These are phyloP conservation scores for Hawksworthiomyces lignivorus DNA, from an alignment of 2,329 filamentous ascomycete genomes.

Conservation along the genomic window DNA sequence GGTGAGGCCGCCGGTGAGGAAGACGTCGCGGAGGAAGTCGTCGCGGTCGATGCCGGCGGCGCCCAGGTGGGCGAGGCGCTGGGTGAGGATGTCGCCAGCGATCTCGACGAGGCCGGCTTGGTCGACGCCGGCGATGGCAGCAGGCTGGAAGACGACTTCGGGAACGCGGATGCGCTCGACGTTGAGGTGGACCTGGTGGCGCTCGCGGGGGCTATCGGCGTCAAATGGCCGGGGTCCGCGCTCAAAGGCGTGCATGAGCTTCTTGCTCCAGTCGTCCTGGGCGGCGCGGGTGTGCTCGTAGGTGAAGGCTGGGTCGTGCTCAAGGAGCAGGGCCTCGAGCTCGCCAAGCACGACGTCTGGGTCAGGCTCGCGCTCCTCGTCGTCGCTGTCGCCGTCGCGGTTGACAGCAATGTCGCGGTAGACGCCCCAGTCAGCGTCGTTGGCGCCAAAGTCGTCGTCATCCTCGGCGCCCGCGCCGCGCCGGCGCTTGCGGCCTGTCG, in stretches of 20 bases:
- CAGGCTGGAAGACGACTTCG: constrained; percentile 87
- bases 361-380: constrained; percentile 90
- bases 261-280: constrained; percentile 92
- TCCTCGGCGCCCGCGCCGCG: constrained; percentile 90
- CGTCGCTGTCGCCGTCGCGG: constrained; percentile 63
- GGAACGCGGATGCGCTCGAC: constrained; percentile 92
- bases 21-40: constrained; percentile 75
- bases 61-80: constrained; percentile 56
- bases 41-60: constrained; percentile 47
- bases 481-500: constrained; percentile 23
- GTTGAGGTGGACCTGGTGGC: constrained; percentile 87
- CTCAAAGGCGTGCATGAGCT: constrained; percentile 79
- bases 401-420: constrained; percentile 79
- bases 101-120: constrained; percentile 93
- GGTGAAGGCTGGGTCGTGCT: constrained; percentile 80
- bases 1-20: constrained; percentile 89
- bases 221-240: constrained; percentile 85
- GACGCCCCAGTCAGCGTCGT: constrained; percentile 97
- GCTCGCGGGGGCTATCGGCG: constrained; percentile 66
- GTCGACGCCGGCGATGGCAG: constrained; percentile 76
- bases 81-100: constrained; percentile 77
- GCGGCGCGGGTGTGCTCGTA: constrained; percentile 89
- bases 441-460: constrained; percentile 92
- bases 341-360: constrained; percentile 63
- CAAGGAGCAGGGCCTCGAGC: constrained; percentile 76